Evolutionary conservation across 768 basidiomycete species (phyloP), one percentile per base, ranked within the genome.

Genomic region (Fistulinella prunicolor): DNA sequence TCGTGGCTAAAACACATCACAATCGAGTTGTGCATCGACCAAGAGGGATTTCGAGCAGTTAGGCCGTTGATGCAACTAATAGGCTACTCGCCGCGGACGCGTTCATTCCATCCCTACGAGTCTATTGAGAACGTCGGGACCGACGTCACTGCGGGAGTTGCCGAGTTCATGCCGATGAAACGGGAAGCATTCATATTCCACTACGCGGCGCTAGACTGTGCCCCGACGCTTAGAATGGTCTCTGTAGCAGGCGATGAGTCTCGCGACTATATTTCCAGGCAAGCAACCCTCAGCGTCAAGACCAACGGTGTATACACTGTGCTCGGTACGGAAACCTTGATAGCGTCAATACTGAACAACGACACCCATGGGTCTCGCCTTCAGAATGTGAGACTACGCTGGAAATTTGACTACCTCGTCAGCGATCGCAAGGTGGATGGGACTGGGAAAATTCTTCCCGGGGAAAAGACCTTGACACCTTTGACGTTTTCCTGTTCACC

Each of bases 381-480:
- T 41, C 66, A 65, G 4, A 64, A 68, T 24, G 61, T 63, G 19
- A 79, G 76, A 47, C 67, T 89, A 16, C 69, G 70, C 20, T 93
- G 91, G 92, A 79, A 80, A 47, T 85, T 94, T 53, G 85, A 88
- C 46, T 94, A 94, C 61, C 59, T 82, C 26, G 85, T 94, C 9
- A 78, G 79, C 34, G 82, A 89, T 53, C 73, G 80, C 26, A 66
- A 71, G 44, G 66, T 68, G 20, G 73, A 78, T 20, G 62, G 63
- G 7, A 70, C 73, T 4, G 78, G 79, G 20, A 75, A 71, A 49
- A 58, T 70, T 16, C 59, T 67, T n/a, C 70, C 75, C 6, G 86
- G 85, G 14, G 91, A 92, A 67, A 88, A 85, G 69, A 73, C 72
- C 2, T 59, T 90, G 47, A 86, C 81, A 2, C 89, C 89, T 3